phyloP scores from a whole-genome alignment of 2,329 filamentous ascomycete genomes.

The Xylariaceae sp. region DNA sequence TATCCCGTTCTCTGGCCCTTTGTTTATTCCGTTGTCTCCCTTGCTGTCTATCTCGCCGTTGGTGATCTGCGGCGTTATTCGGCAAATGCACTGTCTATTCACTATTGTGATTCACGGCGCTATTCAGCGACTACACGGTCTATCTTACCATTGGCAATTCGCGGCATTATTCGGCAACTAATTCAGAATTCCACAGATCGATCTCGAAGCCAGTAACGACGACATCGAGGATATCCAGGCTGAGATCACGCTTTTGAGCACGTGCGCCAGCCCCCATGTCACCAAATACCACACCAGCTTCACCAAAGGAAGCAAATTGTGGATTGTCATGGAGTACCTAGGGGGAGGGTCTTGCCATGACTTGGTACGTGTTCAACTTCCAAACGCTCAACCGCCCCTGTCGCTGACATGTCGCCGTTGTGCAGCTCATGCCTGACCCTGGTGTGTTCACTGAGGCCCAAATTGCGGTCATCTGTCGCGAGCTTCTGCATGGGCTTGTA shows the following conservation, averaged over 20 bases:
- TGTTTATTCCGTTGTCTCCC: no score
- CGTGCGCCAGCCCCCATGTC: conserved; percentile 89
- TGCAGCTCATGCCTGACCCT: conserved; percentile 76
- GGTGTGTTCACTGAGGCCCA: conserved; percentile 78
- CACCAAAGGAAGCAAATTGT: conserved; percentile 91
- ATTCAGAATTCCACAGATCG: conserved; percentile 63
- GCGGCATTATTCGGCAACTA: conserved; percentile 2
- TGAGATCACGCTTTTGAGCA: conserved; percentile 92
- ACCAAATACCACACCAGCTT: conserved; percentile 97
- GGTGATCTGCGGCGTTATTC: not conserved
- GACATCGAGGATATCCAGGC: conserved; percentile 98
- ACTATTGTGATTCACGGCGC: no score
- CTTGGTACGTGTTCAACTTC: conserved; percentile 56
- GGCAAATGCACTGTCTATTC: no score
- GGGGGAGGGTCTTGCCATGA: conserved; percentile 95
- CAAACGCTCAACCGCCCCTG: not conserved
- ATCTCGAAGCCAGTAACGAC: conserved; percentile 97
- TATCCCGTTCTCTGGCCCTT: no score
- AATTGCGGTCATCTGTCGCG: conserved; percentile 90
- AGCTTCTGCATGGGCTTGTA: conserved; percentile 84
- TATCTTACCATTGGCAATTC: not conserved
- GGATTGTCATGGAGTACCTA: conserved; percentile 99
- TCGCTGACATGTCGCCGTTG: conserved; percentile 30
- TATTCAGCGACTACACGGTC: no score
- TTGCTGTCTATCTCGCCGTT: no score